Conservation (phyloP, 1,284 basidiomycete species). For the Austroboletus niveus region DNA sequence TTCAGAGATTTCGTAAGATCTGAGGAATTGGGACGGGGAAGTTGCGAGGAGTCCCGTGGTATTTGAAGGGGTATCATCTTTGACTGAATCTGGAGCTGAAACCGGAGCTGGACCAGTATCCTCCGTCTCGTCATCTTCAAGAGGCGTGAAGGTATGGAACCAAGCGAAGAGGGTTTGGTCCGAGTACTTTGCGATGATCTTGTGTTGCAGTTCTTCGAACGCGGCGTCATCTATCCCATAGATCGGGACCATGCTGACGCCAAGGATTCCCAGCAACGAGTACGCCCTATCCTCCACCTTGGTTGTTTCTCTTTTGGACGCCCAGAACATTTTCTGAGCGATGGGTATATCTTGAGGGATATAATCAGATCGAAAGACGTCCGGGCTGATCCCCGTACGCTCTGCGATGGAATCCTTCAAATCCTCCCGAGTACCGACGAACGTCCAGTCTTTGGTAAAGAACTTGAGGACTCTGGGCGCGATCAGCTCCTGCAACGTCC, state of each 20-base stretch:
- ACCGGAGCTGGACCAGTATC: not conserved
- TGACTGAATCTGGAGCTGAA: not conserved
- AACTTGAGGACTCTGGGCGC: slow-evolving; percentile 27
- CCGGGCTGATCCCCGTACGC: slow-evolving; percentile 17
- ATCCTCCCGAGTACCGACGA: slow-evolving; percentile 19
- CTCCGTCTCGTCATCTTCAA: slow-evolving; percentile 9
- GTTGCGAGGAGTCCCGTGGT: slow-evolving; percentile 24
- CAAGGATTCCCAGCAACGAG: slow-evolving; percentile 27
- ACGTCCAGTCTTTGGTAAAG: slow-evolving; percentile 22
- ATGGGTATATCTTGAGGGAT: slow-evolving; percentile 16
- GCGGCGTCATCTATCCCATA: slow-evolving; percentile 25
- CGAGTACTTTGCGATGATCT: slow-evolving; percentile 12
- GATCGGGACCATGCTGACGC: slow-evolving; percentile 12
- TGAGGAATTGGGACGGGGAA: slow-evolving; percentile 19
- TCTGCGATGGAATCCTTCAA: slow-evolving; percentile 12
- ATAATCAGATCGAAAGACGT: slow-evolving; percentile 11
- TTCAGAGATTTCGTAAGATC: slow-evolving; percentile 23
- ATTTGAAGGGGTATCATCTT: not conserved
- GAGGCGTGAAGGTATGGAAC: slow-evolving; percentile 6
- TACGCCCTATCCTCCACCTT: slow-evolving; percentile 27
- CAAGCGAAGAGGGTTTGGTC: slow-evolving; percentile 33
- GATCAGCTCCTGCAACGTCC: slow-evolving; percentile 30
- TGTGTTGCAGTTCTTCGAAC: slow-evolving; percentile 23
- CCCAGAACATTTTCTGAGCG: slow-evolving; percentile 29
- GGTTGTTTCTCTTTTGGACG: slow-evolving; percentile 18